Base-by-base conservation (phyloP, 2,329 filamentous ascomycete species). In the Apiospora pterosperma region DNA sequence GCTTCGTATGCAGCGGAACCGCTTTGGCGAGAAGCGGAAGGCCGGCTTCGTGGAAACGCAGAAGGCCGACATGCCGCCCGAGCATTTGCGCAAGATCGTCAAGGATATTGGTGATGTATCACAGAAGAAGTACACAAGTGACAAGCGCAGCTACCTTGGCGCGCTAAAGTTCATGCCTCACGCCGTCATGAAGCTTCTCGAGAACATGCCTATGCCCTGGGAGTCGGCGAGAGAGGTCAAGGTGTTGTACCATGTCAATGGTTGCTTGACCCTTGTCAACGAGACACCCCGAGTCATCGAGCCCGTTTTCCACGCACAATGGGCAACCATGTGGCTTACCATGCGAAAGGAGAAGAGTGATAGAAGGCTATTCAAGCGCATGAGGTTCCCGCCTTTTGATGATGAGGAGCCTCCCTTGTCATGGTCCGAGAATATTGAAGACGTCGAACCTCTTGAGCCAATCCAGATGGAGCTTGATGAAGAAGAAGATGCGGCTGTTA, bases 151-250 rank as follows among this genome's bases (percentile, higher is more conserved):
- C 79, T 99, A 99, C 78, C 85, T 99, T 59, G 96, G 96, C 68
- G 96, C 96, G 38, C 81, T 99, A 68, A 99, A 99, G 81, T 99
- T 97, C 81, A 99, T 99, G 96, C 96, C 96, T 1, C 96, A 99
- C 76, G 96, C 96, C 6, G 96, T 99, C 12, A 81, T 99, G 81
- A 99, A 99, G 82, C 85, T 99, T 28, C 79, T 99, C 64, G 96
- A 99, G 82, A 99, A 99, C 74, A 99, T 99, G 96, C 96, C 96
- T 4, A 99, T 99, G 96, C 96, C 96, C 0, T 99, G 96, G 96
- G 96, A 99, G 81, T 96, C 93, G 64, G 89, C 93, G 31, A 88
- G 94, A 68, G 96, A 99, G 75, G 96, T 99, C 67, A 98, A 98
- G 80, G 96, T 99, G 34, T 84, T 99, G 14, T 99, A 99, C 77